phyloP scores from a whole-genome alignment of 192 early-diverging fungal genomes.

The Coemansia aciculifera region DNA sequence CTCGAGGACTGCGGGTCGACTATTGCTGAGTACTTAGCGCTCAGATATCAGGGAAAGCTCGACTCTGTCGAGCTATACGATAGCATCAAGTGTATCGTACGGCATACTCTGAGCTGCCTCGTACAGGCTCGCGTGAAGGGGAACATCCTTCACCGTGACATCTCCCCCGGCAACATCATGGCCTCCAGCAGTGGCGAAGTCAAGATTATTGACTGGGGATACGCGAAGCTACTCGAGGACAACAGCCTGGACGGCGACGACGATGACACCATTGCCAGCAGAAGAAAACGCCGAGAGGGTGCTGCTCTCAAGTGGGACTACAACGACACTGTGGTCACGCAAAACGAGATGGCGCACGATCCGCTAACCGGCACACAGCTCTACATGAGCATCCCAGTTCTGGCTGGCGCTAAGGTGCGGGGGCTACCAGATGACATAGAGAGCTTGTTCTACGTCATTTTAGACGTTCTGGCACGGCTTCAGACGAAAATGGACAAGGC shows the following conservation, averaged over 20 bases:
- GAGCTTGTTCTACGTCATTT: conserved; percentile 20
- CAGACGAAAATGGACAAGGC: neutral
- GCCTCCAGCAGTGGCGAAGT: neutral
- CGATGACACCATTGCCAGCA: neutral
- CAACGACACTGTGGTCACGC: neutral
- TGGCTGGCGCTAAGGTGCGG: neutral
- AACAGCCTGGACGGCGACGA: neutral
- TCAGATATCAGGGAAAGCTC: neutral
- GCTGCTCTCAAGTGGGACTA: neutral
- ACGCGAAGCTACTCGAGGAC: conserved; percentile 3
- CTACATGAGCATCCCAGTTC: conserved; percentile 17
- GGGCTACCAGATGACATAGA: conserved; percentile 21
- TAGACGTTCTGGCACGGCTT: neutral
- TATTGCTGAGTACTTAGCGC: neutral
- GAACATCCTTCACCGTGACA: conserved; percentile 22
- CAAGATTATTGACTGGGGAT: conserved; percentile 25
- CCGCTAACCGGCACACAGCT: conserved; percentile 5
- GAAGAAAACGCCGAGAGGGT: neutral
- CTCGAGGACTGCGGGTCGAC: conserved; percentile 13
- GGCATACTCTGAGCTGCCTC: neutral
- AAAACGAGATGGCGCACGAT: neutral
- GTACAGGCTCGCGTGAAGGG: conserved; percentile 5
- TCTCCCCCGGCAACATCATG: conserved; percentile 24
- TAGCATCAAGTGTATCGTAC: neutral
- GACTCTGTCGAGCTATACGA: neutral